Evolutionary conservation across 768 basidiomycete genomes (phyloP), one percentile per base, ranked within the genome.

Genomic region (Termitomyces sp.): DNA sequence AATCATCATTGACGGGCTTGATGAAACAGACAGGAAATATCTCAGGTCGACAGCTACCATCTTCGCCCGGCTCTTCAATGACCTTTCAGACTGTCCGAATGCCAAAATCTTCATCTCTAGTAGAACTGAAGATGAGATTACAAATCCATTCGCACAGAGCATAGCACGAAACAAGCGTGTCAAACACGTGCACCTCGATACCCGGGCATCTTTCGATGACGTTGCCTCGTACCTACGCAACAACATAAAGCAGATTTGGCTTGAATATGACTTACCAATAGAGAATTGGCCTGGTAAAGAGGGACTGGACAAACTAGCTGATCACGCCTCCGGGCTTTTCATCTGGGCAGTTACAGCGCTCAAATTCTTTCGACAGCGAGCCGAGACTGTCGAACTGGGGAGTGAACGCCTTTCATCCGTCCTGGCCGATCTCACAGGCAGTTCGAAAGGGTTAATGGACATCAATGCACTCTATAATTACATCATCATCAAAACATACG

Each of bases 1-100:
- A 9, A 36, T 67, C n/a, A 45, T 67, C 32, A 65, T 67, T 38
- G 65, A 67, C 40, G 66, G 55, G 4, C 46, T 67, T 15, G 65
- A 67, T 44, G 66, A 67, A 40, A 65, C 65, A 1, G 56, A 63
- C 38, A 39, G 22, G 22, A 49, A 15, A 8, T 52, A 53, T 39
- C 62, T 65, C 11, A 32, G 36, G 7, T 20, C 49, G 33, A 63
- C 58, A 12, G 64, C 62, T 22, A 55, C 54, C 2, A 58, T 64
- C 35, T 65, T 67, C 36, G 57, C 65, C 4, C 33, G 39, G 22
- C 50, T 63, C 15, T 60, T 63, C 33, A 15, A 22, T 15, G 40
- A 38, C 7, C 58, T 64, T 35, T 28, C 46, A 4, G 38, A 20
- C 18, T 49, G 40, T 36, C 40, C 33, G 13, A 66, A 64, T 53